Evolutionary conservation across 257 asterid genomes (phyloP), one percentile per base, ranked within the genome.

Genomic region (Fraxinus americana): DNA sequence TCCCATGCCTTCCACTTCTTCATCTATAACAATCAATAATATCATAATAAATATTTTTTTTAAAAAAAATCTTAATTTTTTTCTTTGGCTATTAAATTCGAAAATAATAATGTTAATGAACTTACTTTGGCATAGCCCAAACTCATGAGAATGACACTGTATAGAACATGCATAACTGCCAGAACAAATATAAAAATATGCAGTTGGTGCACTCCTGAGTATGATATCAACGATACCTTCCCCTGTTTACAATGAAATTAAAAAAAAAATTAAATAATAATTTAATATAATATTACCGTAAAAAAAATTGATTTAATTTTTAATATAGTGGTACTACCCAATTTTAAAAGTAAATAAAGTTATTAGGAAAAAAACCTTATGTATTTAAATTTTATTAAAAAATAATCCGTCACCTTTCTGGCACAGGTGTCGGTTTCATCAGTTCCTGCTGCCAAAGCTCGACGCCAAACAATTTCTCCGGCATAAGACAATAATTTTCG

Each of bases 1-100:
- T 90, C 96, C 93, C 92, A 90, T 4, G 86, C 66, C 84, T 90
- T 87, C 96, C 96, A 90, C 79, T 83, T 90, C 82, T 86, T 89
- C 93, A 87, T 86, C 96, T 90, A 35, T 65, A 27, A 75, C 34
- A 63, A 19, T 78, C 63, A 16, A 72, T 38, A 52, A 35, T 8
- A 29, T 21, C 50, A 12, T 75, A 61, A 12, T 75, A 59, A 2
- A 17, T 29, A 29, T 29, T 7, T 27, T 36, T 27, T 12, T 0
- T 0, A 0, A 7, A 21, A 36, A 36, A 36, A 36, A 36, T 12
- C 5, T 0, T 34, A 4, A 19, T 27, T 23, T 27, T 21, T 70
- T 45, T 35, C 38, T 35, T 36, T 5, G 8, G 8, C 39, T 36
- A 36, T 36, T 36, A 5, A 36, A 36, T 36, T 36, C 9, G 39